These are phyloP conservation scores for Neostapfia colusana DNA, from an alignment of 176 grass and related monocot species.

Conservation along the genomic window DNA sequence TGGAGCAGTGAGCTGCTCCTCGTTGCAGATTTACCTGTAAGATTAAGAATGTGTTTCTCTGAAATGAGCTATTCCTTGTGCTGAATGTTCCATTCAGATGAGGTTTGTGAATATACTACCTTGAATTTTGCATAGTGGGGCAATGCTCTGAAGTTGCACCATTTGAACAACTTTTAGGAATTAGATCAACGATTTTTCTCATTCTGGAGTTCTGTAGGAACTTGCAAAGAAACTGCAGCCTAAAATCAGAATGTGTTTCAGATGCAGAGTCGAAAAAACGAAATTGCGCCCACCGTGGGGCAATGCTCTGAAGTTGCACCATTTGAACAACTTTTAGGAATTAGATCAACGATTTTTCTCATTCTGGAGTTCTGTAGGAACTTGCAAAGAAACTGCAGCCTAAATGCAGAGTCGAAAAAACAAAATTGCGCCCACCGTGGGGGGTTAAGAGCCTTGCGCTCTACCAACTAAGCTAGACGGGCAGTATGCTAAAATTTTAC, in stretches of 20 bases:
- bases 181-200: neutral
- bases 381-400: neutral
- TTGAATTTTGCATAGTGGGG: neutral
- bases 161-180: too few species aligned
- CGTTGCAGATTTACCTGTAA: neutral
- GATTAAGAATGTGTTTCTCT: neutral
- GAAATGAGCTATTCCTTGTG: neutral
- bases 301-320: neutral
- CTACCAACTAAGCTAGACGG: conserved; percentile 49
- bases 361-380: too few species aligned
- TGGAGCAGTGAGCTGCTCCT: conserved; percentile 1
- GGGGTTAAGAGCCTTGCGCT: conserved; percentile 59
- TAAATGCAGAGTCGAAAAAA: neutral
- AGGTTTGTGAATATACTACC: neutral
- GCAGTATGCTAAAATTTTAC: neutral
- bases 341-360: neutral
- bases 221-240: neutral
- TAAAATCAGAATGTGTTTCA: too few species aligned
- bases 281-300: conserved; percentile 52
- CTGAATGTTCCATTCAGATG: neutral
- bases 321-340: too few species aligned
- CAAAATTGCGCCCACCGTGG: conserved; percentile 44
- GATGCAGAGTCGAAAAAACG: too few species aligned
- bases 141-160: neutral
- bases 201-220: too few species aligned